Evolutionary conservation across 805 yeast species (phyloP), one percentile per base, ranked within the genome.

Genomic region (Sungouiella thailandica): DNA sequence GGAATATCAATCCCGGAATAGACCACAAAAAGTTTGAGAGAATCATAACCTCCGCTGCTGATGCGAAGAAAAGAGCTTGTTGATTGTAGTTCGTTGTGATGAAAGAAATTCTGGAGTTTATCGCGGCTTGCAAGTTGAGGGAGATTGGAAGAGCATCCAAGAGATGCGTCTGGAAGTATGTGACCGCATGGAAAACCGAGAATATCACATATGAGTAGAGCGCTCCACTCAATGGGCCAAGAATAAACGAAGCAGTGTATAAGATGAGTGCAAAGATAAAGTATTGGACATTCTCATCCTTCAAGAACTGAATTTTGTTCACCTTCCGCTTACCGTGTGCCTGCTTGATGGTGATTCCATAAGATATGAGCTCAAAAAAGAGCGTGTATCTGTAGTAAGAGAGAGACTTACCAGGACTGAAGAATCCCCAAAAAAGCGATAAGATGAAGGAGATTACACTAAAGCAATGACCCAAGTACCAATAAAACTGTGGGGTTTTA

Each of bases 381-480:
- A 80, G 59, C 1, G 78, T 40, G 26, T 47, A 45, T 24, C 53
- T 43, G 37, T 62, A 64, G 39, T 47, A 59, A 25, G 40, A 47
- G 31, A 50, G 37, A 11, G 41, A 43, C 31, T 53, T 46, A 7
- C 60, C 53, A 12, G 58, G 51, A 16, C 55, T 46, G 46, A 73
- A 63, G 34, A 75, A 62, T 6, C 79, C 67, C 23, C 50, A 61
- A 23, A 71, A 33, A 28, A 62, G 54, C 47, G 62, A 65, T 13
- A 57, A 42, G 3, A 57, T 37, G 47, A 71, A 70, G 53, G 60
- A 72, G 34, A 55, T 44, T 2, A 76, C 43, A 2, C 78, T 73
- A 20, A 66, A 50, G 10, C 73, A 63, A 55, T 81, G 85, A 12
- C 83, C 81, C 17, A 78, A 34, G 44, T 72, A 81, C 89, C 89